These are phyloP conservation scores for Pistacia integerrima DNA, from an alignment of 345 rosid species.

Conservation along the genomic window DNA sequence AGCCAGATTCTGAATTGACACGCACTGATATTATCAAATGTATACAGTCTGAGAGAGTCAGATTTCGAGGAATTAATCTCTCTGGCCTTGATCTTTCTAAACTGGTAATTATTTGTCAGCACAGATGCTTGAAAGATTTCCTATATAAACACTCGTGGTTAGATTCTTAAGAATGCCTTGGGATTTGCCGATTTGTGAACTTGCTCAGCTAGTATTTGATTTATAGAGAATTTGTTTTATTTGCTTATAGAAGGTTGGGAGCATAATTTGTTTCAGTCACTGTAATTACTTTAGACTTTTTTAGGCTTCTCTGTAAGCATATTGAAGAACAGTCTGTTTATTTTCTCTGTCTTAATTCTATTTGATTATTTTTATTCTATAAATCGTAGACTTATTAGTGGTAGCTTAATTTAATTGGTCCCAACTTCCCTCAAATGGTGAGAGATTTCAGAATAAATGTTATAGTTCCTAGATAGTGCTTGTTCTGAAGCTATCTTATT, in stretches of 20 bases:
- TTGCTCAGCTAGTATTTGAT: conserved; percentile 1
- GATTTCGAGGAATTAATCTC: conserved; percentile 86
- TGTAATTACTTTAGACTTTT: not conserved
- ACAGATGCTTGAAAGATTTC: conserved; percentile 17
- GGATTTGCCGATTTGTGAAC: not conserved
- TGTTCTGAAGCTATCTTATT: conserved; percentile 6
- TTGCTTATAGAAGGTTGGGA: not conserved
- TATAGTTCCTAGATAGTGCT: not conserved
- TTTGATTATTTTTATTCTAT: not conserved
- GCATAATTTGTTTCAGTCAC: not conserved
- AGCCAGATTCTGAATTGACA: conserved; percentile 63
- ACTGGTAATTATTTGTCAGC: conserved; percentile 56
- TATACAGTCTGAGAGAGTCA: conserved; percentile 73
- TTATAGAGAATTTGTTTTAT: not conserved
- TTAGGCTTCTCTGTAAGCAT: not conserved
- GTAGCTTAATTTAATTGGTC: not conserved
- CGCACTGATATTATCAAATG: conserved; percentile 88
- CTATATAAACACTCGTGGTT: not conserved
- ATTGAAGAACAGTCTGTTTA: not conserved
- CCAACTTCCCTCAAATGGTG: not conserved
- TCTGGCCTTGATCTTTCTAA: conserved; percentile 93
- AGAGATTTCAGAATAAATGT: not conserved
- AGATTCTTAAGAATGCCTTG: not conserved
- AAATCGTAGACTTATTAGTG: not conserved
- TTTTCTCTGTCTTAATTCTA: not conserved